A percentile compares a stretch with the other conserved stretches of the same genome.
Evolutionary conservation across 352 stramenopile genomes (phyloP).

Genomic region (Globisporangium solare): DNA sequence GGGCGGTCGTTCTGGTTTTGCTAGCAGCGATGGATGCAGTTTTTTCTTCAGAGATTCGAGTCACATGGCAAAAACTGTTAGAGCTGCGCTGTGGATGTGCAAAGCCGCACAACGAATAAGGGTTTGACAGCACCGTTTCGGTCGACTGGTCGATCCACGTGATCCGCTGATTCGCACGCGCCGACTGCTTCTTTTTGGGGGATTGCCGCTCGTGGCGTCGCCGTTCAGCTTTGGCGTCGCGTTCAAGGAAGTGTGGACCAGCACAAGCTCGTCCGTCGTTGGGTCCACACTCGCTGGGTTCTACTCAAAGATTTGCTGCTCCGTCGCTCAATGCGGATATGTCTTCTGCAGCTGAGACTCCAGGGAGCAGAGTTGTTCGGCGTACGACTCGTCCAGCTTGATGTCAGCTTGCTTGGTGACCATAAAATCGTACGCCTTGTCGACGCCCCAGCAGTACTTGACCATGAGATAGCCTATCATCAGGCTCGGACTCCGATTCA

Average conservation of each 20-base stretch:
- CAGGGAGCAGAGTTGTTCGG: slow-evolving; percentile 65
- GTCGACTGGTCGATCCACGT: slow-evolving; percentile 70
- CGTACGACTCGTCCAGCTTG: slow-evolving; percentile 72
- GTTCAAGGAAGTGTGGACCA: slow-evolving; percentile 81
- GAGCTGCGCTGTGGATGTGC: not conserved
- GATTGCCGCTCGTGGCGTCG: slow-evolving; percentile 9
- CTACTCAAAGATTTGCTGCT: slow-evolving; percentile 77
- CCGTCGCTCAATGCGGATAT: slow-evolving; percentile 32
- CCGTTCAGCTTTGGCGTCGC: slow-evolving; percentile 19
- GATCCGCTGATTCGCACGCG: slow-evolving; percentile 24
- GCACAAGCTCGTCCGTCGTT: slow-evolving; percentile 62
- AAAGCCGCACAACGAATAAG: not conserved
- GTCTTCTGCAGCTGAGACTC: slow-evolving; percentile 60
- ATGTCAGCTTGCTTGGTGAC: slow-evolving; percentile 85
- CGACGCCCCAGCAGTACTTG: slow-evolving; percentile 90
- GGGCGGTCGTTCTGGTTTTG: slow-evolving; percentile 62
- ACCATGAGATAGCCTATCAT: slow-evolving; percentile 91
- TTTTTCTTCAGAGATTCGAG: slow-evolving; percentile 35
- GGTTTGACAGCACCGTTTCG: slow-evolving; percentile 36
- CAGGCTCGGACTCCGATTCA: slow-evolving; percentile 75
- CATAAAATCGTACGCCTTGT: slow-evolving; percentile 91
- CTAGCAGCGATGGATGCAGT: slow-evolving; percentile 41
- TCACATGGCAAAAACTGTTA: not conserved
- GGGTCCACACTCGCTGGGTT: slow-evolving; percentile 30
- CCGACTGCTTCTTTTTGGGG: slow-evolving; percentile 19